Percentiles rank a stretch among this genome's conserved stretches.
phyloP scores from a whole-genome alignment of 371 early-diverging fungal species.

The Gilbertella persicaria region DNA sequence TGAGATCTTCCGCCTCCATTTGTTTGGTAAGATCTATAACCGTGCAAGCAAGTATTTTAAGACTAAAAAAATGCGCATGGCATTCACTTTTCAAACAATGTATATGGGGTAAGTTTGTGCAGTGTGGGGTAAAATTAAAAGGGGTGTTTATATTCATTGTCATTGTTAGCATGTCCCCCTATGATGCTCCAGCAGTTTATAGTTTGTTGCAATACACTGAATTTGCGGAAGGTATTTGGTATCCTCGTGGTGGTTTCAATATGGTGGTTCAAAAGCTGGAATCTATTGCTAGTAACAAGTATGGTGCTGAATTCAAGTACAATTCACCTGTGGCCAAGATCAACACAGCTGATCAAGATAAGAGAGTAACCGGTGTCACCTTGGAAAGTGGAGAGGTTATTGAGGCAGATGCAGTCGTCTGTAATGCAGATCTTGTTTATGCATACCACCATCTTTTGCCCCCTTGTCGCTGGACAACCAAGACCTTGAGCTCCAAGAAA shows the following conservation, averaged over 20 bases:
- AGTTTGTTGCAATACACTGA: constrained; percentile 64
- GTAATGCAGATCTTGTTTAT: constrained; percentile 64
- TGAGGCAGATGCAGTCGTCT: constrained; percentile 62
- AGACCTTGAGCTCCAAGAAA: constrained; percentile 44
- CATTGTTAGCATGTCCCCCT: constrained; percentile 62
- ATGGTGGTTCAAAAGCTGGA: constrained; percentile 57
- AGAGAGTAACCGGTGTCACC: constrained; percentile 54
- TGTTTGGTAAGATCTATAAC: constrained; percentile 53
- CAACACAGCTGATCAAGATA: constrained; percentile 28
- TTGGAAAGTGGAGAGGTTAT: constrained; percentile 49
- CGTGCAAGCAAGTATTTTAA: constrained; percentile 54
- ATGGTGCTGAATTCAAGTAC: constrained; percentile 53
- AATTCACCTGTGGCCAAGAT: constrained; percentile 51
- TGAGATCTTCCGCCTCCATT: constrained; percentile 48
- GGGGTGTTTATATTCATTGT: constrained; percentile 2
- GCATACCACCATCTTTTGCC: constrained; percentile 62
- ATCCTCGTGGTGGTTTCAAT: constrained; percentile 68
- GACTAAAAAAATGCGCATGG: constrained; percentile 63
- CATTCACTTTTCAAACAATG: constrained; percentile 68
- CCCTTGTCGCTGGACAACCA: constrained; percentile 46
- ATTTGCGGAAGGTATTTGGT: constrained; percentile 67
- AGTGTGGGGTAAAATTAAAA: background rate
- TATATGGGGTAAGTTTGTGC: constrained; percentile 52
- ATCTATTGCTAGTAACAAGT: constrained; percentile 47
- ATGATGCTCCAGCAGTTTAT: constrained; percentile 68